Percentiles rank a stretch among this genome's conserved stretches.
Evolutionary conservation across 176 grass and related monocot genomes (phyloP).

Genomic region (Typha latifolia): DNA sequence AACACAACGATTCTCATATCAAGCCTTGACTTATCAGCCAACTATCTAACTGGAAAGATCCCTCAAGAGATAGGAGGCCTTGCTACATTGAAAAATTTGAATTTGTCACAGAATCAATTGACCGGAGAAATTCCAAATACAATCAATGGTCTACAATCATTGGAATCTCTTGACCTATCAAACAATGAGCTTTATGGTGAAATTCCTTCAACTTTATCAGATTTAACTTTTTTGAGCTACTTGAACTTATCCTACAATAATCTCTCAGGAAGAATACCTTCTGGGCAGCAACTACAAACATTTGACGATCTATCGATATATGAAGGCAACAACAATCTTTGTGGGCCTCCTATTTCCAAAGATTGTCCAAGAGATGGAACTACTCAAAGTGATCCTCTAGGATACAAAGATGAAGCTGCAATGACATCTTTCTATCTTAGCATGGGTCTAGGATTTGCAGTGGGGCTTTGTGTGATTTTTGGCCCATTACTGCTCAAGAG

Average conservation of each 20-base stretch:
- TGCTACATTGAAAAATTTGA: constrained; percentile 7
- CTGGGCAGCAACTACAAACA: constrained; percentile 31
- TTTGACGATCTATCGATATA: constrained; percentile 21
- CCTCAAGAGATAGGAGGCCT: constrained; percentile 15
- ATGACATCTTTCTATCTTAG: constrained; percentile 9
- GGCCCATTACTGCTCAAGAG: neutral
- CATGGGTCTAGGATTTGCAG: neutral
- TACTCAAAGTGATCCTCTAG: neutral
- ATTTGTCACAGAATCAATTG: constrained; percentile 19
- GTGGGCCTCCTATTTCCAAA: constrained; percentile 12
- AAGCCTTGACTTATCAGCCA: constrained; percentile 32
- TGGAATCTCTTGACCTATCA: constrained; percentile 42
- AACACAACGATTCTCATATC: neutral
- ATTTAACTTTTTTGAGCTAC: constrained; percentile 14
- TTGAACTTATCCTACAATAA: constrained; percentile 39
- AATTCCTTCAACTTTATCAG: constrained; percentile 8
- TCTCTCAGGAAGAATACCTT: constrained; percentile 23
- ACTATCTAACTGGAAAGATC: constrained; percentile 20
- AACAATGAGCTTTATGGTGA: constrained; percentile 17
- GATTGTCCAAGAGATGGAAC: neutral
- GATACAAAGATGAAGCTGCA: neutral
- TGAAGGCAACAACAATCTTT: constrained; percentile 16
- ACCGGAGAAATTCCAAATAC: neutral
- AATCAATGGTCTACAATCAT: constrained; percentile 8
- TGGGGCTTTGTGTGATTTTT: constrained; percentile 7